phyloP scores from a whole-genome alignment of 164 flowering plant species.

The Magnolia officinalis region DNA sequence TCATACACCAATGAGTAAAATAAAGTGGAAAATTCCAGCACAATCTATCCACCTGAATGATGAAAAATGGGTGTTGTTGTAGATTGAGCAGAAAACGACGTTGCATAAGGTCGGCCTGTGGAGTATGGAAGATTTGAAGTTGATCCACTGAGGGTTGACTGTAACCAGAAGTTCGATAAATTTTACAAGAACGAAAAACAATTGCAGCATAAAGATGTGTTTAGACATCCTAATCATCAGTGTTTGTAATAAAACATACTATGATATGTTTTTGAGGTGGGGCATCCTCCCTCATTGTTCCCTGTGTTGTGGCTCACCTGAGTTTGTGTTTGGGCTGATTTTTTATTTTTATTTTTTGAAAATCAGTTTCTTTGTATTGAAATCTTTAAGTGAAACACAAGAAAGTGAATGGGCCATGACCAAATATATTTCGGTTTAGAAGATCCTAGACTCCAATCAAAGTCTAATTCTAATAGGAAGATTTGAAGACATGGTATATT shows the following conservation, averaged over 20 bases:
- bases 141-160: constrained; percentile 72
- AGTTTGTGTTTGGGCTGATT: too few relatives aligned
- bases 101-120: constrained; percentile 56
- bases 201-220: neutral
- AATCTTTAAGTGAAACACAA: too few relatives aligned
- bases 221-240: neutral
- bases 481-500: too few relatives aligned
- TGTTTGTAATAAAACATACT: neutral
- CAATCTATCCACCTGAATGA: constrained; percentile 49
- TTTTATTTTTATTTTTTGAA: too few relatives aligned
- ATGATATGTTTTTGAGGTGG: too few relatives aligned
- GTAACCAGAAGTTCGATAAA: constrained; percentile 20
- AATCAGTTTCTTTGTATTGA: too few relatives aligned
- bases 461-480: too few relatives aligned
- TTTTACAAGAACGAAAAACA: neutral
- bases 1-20: neutral
- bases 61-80: constrained; percentile 70
- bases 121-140: constrained; percentile 68
- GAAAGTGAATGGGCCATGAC: too few relatives aligned
- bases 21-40: constrained; percentile 5
- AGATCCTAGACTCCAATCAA: too few relatives aligned
- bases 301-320: too few relatives aligned
- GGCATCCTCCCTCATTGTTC: too few relatives aligned
- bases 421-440: too few relatives aligned
- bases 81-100: constrained; percentile 74